A percentile compares a stretch with the other conserved stretches of the same genome.
Conservation (phyloP, 2,329 filamentous ascomycete genomes). For the Fusarium verrucosum region DNA sequence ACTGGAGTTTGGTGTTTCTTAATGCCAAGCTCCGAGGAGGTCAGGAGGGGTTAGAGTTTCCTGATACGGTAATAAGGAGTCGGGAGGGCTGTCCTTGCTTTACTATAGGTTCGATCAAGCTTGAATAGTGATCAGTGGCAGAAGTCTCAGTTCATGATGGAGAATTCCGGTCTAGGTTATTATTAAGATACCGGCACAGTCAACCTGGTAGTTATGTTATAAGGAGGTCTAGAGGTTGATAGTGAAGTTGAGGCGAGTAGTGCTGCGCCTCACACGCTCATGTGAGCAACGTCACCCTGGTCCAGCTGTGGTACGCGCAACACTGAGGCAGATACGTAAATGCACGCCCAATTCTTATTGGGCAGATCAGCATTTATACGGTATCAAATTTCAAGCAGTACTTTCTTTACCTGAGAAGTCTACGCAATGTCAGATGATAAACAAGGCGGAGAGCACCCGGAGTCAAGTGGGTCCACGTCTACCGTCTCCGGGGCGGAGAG, state of each 20-base stretch:
- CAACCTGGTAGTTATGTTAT: background rate
- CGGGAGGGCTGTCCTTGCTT: background rate
- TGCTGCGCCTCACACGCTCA: slow-evolving; percentile 29
- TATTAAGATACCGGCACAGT: background rate
- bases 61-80: background rate
- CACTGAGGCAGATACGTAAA: background rate
- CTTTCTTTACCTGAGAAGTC: background rate
- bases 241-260: background rate
- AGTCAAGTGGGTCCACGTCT: background rate
- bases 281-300: slow-evolving; percentile 26
- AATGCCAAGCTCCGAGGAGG: slow-evolving; percentile 23
- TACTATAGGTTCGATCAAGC: background rate
- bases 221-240: background rate
- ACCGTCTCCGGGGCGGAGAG: background rate
- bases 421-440: background rate
- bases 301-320: background rate
- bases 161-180: background rate
- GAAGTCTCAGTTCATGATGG: background rate
- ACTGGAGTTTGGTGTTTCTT: slow-evolving; percentile 17
- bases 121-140: background rate
- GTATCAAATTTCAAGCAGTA: background rate
- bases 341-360: background rate
- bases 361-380: background rate
- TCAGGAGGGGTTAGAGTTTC: slow-evolving; percentile 21
- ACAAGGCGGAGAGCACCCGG: background rate